Evolutionary conservation across 495 filamentous ascomycete species (phyloP).

Genomic region (Rostrohypoxylon terebratum): DNA sequence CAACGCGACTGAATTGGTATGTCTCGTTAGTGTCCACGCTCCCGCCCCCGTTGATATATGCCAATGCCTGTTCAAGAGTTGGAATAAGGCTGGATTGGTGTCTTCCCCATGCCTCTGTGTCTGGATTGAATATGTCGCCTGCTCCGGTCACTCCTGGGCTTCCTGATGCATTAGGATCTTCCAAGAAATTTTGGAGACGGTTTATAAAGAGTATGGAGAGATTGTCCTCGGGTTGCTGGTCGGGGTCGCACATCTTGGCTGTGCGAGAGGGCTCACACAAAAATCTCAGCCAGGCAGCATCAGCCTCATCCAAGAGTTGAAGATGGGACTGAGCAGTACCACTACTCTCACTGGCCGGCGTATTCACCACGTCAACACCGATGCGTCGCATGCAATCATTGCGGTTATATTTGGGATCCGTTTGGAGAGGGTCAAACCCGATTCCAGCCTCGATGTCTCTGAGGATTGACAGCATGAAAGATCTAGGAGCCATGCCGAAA

Average conservation of each 20-base stretch:
- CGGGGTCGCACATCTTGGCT: slow-evolving; percentile 34
- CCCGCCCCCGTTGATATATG: slow-evolving; percentile 44
- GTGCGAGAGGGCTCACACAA: slow-evolving; percentile 44
- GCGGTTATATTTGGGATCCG: slow-evolving; percentile 16
- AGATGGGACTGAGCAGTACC: background rate
- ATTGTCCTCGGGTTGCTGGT: slow-evolving; percentile 30
- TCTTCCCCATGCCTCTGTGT: background rate
- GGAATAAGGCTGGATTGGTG: background rate
- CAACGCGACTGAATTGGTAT: slow-evolving; percentile 39
- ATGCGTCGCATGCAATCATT: slow-evolving; percentile 37
- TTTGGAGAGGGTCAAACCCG: background rate
- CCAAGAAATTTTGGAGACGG: slow-evolving; percentile 45
- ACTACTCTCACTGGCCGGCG: slow-evolving; percentile 8
- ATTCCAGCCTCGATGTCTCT: slow-evolving; percentile 47
- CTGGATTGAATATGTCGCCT: slow-evolving; percentile 17
- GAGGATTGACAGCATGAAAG: slow-evolving; percentile 44
- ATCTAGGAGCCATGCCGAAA: slow-evolving; percentile 42
- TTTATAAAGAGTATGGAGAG: slow-evolving; percentile 40
- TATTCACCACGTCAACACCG: slow-evolving; percentile 8
- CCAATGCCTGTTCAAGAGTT: slow-evolving; percentile 29
- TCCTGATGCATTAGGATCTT: slow-evolving; percentile 16
- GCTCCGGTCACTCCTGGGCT: slow-evolving; percentile 14
- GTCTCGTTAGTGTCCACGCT: slow-evolving; percentile 36
- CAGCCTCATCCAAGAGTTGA: slow-evolving; percentile 40
- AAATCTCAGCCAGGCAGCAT: slow-evolving; percentile 46